A percentile compares a stretch with the other conserved stretches of the same genome.
Evolutionary conservation across 805 yeast species (phyloP).

Genomic region (Deakozyma indianensis): DNA sequence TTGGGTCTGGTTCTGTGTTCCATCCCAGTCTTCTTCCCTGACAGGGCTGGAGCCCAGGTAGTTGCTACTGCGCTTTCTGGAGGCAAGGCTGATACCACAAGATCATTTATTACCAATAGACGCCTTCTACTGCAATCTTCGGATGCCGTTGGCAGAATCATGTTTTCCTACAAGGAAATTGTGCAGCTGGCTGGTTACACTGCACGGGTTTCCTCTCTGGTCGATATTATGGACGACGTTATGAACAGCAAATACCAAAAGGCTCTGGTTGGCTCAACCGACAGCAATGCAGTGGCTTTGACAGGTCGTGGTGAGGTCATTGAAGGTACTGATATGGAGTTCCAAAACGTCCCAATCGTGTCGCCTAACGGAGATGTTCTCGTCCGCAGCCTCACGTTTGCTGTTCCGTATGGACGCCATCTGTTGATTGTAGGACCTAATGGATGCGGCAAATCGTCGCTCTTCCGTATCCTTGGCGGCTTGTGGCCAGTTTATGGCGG

Average conservation of each 20-base stretch:
- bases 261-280: conserved; percentile 9
- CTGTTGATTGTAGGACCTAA: conserved; percentile 87
- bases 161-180: conserved; percentile 70
- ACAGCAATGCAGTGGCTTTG: not conserved
- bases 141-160: conserved; percentile 74
- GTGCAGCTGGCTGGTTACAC: conserved; percentile 78
- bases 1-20: conserved; percentile 81
- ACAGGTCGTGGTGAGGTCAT: conserved; percentile 17
- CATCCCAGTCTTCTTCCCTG: conserved; percentile 65
- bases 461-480: conserved; percentile 83
- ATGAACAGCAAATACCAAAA: conserved; percentile 23
- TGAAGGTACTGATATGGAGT: conserved; percentile 45
- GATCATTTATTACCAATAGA: conserved; percentile 64
- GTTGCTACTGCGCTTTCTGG: conserved; percentile 4
- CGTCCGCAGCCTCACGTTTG: conserved; percentile 51
- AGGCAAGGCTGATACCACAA: conserved; percentile 7
- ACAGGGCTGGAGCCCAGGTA: conserved; percentile 18
- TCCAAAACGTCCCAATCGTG: conserved; percentile 61
- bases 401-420: conserved; percentile 70
- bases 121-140: conserved; percentile 72
- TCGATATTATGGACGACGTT: conserved; percentile 44
- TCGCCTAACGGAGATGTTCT: conserved; percentile 75
- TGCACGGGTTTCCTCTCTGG: conserved; percentile 54
- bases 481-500: conserved; percentile 70
- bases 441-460: conserved; percentile 90